Evolutionary conservation across 2,329 filamentous ascomycete species (phyloP).

Genomic region (Seiridium cupressi): DNA sequence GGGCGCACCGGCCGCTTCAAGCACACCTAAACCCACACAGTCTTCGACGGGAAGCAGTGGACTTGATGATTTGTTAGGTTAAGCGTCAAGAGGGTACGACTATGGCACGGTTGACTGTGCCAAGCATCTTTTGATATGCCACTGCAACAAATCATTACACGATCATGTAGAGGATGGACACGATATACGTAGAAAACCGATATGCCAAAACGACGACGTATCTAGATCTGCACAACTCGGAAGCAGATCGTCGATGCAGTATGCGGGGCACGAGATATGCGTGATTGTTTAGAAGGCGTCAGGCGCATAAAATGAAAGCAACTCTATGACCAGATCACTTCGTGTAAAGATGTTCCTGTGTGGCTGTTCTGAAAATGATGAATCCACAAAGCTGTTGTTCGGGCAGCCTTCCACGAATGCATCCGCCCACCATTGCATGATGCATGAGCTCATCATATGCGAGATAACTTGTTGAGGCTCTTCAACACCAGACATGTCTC

Average conservation of each 20-base stretch:
- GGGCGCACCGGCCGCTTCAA: slow-evolving; percentile 62
- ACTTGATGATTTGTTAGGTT: slow-evolving; percentile 30
- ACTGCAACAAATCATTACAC: no score
- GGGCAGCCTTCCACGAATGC: neutral
- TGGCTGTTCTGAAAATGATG: neutral
- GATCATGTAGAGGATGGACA: no score
- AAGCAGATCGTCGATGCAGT: neutral
- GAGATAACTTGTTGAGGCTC: neutral
- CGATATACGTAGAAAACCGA: neutral
- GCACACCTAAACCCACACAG: slow-evolving; percentile 20
- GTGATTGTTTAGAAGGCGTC: slow-evolving; percentile 36
- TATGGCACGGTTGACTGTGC: no score
- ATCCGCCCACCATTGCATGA: neutral
- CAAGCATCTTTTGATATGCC: no score
- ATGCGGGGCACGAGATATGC: neutral
- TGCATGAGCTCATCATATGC: neutral
- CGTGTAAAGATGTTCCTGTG: neutral
- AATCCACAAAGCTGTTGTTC: neutral
- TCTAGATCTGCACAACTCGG: neutral
- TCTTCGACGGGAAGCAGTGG: slow-evolving; percentile 23
- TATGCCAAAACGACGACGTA: neutral
- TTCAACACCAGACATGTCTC: neutral
- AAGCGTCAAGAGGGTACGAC: slow-evolving; percentile 4
- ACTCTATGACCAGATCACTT: slow-evolving; percentile 12
- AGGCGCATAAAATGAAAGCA: slow-evolving; percentile 37